phyloP scores from a whole-genome alignment of 1,284 basidiomycete species.

The Leucoagaricus sp. region DNA sequence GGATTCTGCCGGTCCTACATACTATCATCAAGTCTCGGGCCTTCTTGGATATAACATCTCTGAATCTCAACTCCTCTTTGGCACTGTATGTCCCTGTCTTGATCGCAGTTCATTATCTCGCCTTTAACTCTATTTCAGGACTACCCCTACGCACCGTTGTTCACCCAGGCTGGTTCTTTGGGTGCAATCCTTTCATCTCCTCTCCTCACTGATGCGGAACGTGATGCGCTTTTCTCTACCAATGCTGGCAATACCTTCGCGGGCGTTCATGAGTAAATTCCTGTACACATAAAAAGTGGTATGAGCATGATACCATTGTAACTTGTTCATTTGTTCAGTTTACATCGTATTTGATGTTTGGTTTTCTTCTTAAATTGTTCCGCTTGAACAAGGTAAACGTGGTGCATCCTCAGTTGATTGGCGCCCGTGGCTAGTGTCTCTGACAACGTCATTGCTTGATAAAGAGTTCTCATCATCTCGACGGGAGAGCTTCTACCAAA shows the following conservation, averaged over 20 bases:
- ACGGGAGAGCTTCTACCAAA: too few species aligned
- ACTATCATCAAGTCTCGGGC: slow-evolving; percentile 33
- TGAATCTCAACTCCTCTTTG: slow-evolving; percentile 32
- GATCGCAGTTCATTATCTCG: background rate
- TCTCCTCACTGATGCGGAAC: slow-evolving; percentile 9
- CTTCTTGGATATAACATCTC: slow-evolving; percentile 33
- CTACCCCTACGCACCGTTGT: slow-evolving; percentile 14
- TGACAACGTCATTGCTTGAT: too few species aligned
- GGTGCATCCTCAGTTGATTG: too few species aligned
- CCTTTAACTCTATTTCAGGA: slow-evolving; percentile 22
- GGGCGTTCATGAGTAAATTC: background rate
- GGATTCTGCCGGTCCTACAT: slow-evolving; percentile 38
- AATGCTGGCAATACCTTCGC: slow-evolving; percentile 21
- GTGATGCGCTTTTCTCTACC: slow-evolving; percentile 10
- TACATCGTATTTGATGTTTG: background rate
- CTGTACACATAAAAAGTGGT: background rate
- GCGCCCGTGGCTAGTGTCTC: too few species aligned
- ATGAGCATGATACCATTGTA: background rate
- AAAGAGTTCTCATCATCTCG: too few species aligned
- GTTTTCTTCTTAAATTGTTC: background rate
- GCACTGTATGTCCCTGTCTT: slow-evolving; percentile 27
- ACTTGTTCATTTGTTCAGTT: background rate
- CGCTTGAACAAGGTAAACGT: too few species aligned
- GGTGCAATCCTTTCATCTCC: slow-evolving; percentile 4
- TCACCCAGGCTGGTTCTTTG: slow-evolving; percentile 14